These are phyloP conservation scores for Davidsoniella virescens DNA, from an alignment of 2,329 filamentous ascomycete genomes.

Conservation along the genomic window DNA sequence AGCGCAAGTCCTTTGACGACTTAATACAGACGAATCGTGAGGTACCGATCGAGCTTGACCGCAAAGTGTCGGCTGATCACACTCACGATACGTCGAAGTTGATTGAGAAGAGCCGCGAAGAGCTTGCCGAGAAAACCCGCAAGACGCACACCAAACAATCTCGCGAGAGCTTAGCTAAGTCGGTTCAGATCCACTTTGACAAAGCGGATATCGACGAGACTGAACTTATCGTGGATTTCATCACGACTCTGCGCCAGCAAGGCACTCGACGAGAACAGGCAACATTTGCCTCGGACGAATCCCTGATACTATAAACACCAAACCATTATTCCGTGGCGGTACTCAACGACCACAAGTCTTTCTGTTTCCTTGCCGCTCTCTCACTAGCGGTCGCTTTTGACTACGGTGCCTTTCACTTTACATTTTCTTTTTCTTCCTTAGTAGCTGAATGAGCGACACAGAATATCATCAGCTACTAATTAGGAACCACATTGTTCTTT, in stretches of 20 bases:
- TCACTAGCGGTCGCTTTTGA: too few species aligned
- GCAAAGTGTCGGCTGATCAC: too few species aligned
- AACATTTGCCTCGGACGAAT: slow-evolving; percentile 6
- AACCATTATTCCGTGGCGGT: neutral
- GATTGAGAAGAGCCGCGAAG: too few species aligned
- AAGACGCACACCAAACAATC: slow-evolving; percentile 19
- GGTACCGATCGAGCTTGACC: too few species aligned
- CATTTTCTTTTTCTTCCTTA: neutral
- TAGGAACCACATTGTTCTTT: neutral
- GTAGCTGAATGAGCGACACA: slow-evolving; percentile 7
- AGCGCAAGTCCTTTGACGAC: neutral
- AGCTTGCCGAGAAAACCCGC: too few species aligned
- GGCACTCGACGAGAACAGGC: slow-evolving; percentile 9
- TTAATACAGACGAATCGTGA: too few species aligned
- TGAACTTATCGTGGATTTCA: slow-evolving; percentile 64
- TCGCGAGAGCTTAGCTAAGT: slow-evolving; percentile 54
- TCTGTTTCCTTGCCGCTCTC: neutral
- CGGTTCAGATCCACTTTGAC: slow-evolving; percentile 72
- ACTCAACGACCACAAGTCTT: neutral
- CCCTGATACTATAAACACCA: slow-evolving; percentile 6
- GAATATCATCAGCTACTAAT: slow-evolving; percentile 5
- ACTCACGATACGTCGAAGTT: too few species aligned
- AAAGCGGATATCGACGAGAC: slow-evolving; percentile 62
- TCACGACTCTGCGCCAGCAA: slow-evolving; percentile 44
- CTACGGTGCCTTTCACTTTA: too few species aligned